phyloP scores from a whole-genome alignment of 495 filamentous ascomycete species.

The Penicillium longicatenatum region DNA sequence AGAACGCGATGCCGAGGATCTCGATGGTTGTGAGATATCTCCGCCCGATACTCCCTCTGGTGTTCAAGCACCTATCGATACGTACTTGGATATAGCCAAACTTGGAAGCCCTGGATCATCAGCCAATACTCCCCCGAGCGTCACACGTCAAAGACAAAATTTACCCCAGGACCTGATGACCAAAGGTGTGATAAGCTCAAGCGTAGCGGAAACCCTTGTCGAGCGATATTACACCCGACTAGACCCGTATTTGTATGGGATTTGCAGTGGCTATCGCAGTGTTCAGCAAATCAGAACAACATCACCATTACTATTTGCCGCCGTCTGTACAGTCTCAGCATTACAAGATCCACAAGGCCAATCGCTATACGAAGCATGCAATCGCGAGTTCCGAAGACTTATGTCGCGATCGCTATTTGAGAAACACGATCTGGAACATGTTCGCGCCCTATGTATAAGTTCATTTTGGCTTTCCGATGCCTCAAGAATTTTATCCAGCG shows the following conservation, averaged over 20 bases:
- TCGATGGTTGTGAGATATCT: slow-evolving; percentile 32
- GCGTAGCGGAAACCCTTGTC: slow-evolving; percentile 37
- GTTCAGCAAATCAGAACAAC: slow-evolving; percentile 32
- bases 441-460: slow-evolving; percentile 43
- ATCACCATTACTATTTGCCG: slow-evolving; percentile 40
- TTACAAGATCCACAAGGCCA: slow-evolving; percentile 40
- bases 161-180: slow-evolving; percentile 40
- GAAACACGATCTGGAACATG: slow-evolving; percentile 40
- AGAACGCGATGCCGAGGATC: slow-evolving; percentile 23
- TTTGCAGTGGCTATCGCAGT: slow-evolving; percentile 36
- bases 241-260: slow-evolving; percentile 47
- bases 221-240: slow-evolving; percentile 42
- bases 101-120: slow-evolving; percentile 27
- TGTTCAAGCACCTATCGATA: slow-evolving; percentile 43
- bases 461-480: slow-evolving; percentile 49
- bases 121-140: slow-evolving; percentile 27
- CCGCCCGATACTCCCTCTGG: slow-evolving; percentile 33
- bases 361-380: slow-evolving; percentile 40
- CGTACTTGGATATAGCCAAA: slow-evolving; percentile 32
- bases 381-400: slow-evolving; percentile 42
- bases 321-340: slow-evolving; percentile 46
- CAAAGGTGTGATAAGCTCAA: slow-evolving; percentile 33
- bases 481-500: slow-evolving; percentile 42
- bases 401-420: slow-evolving; percentile 44
- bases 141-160: slow-evolving; percentile 21